Evolutionary conservation across 345 rosid species (phyloP).

Genomic region (Eucalyptus sp.): DNA sequence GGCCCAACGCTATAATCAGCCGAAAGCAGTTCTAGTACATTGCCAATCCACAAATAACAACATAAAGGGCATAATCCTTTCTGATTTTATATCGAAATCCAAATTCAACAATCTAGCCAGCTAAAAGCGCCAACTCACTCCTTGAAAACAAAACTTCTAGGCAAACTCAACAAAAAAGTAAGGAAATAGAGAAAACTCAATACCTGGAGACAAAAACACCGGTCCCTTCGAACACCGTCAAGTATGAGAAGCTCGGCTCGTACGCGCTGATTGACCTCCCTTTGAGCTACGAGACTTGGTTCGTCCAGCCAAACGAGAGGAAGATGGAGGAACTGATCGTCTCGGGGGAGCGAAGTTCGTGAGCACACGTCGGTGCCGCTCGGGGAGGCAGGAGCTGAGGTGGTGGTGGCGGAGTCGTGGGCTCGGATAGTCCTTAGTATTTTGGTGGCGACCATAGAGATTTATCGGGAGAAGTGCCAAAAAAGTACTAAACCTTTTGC

Average conservation of each 20-base stretch:
- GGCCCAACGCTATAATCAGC: too few species aligned
- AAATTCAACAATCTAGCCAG: not conserved
- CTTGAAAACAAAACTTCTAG: not conserved
- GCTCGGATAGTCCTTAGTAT: slow-evolving; percentile 77
- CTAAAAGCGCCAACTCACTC: not conserved
- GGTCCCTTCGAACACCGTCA: too few species aligned
- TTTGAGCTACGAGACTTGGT: too few species aligned
- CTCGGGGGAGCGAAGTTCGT: slow-evolving; percentile 53
- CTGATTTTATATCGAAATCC: not conserved
- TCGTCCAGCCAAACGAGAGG: too few species aligned
- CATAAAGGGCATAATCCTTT: too few species aligned
- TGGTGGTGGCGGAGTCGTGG: slow-evolving; percentile 67
- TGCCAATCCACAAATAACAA: too few species aligned
- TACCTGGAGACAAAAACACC: too few species aligned
- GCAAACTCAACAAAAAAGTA: not conserved
- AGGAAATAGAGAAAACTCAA: not conserved
- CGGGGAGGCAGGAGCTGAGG: slow-evolving; percentile 66
- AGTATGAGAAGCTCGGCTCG: too few species aligned
- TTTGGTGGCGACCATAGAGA: slow-evolving; percentile 70
- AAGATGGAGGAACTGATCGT: too few species aligned
- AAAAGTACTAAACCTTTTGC: too few species aligned
- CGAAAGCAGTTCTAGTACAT: too few species aligned
- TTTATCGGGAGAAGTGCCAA: slow-evolving; percentile 5
- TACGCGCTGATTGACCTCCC: too few species aligned
- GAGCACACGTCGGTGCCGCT: slow-evolving; percentile 85